phyloP scores from a whole-genome alignment of 768 basidiomycete species.

The Collybia mongolica region DNA sequence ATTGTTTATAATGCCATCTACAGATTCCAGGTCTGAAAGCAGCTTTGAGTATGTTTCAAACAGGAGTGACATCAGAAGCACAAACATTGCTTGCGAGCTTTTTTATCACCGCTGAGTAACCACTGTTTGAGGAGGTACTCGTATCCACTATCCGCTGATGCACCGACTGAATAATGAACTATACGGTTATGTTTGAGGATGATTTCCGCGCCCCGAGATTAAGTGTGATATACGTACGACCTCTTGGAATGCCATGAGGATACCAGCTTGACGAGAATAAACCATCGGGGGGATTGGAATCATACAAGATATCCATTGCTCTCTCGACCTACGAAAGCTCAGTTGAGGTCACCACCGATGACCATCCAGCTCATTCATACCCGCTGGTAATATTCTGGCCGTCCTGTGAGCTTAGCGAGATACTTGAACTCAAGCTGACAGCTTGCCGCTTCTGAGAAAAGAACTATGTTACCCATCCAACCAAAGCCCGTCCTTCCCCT shows the following conservation, averaged over 20 bases:
- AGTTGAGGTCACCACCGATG: neutral
- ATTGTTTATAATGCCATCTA: constrained; percentile 52
- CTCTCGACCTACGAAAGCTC: constrained; percentile 25
- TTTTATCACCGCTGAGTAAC: constrained; percentile 49
- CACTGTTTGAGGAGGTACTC: constrained; percentile 71
- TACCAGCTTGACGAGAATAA: constrained; percentile 34
- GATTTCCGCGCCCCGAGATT: neutral
- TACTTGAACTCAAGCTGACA: constrained; percentile 81
- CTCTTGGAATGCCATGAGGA: constrained; percentile 19
- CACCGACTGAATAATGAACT: constrained; percentile 53
- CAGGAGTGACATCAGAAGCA: constrained; percentile 1
- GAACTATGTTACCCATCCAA: constrained; percentile 23
- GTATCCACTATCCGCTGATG: constrained; percentile 61
- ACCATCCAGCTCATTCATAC: constrained; percentile 17
- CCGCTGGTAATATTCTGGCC: constrained; percentile 44
- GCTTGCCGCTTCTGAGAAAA: constrained; percentile 42
- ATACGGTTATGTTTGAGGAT: neutral
- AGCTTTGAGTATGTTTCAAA: neutral
- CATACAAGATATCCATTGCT: constrained; percentile 37
- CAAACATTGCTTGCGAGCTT: constrained; percentile 53
- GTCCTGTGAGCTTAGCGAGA: constrained; percentile 64
- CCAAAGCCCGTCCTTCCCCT: constrained; percentile 31
- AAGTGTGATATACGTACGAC: constrained; percentile 17
- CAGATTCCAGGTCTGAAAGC: constrained; percentile 46
- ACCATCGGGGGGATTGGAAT: constrained; percentile 26